Percentiles rank a stretch among this genome's conserved stretches.
Evolutionary conservation across 2,329 filamentous ascomycete genomes (phyloP).

Genomic region (Arthrobotrys sphaeroides): DNA sequence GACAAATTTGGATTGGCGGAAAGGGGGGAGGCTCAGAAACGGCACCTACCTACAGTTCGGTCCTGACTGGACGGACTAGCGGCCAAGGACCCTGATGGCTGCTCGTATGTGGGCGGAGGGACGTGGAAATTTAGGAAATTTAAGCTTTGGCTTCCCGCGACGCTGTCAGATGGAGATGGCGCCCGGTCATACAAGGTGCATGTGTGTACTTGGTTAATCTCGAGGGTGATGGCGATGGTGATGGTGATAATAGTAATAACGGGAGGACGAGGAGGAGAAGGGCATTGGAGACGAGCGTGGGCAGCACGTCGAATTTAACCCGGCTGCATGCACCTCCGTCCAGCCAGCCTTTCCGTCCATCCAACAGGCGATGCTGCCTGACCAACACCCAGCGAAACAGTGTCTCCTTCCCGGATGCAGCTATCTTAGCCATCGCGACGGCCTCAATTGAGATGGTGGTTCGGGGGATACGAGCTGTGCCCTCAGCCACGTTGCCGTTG

Average conservation of each 20-base stretch:
- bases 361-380: neutral
- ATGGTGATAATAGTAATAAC: neutral
- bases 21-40: neutral
- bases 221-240: neutral
- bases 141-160: neutral
- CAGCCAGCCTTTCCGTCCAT: no score
- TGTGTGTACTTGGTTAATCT: neutral
- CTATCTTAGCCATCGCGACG: neutral
- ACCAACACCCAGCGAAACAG: neutral
- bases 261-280: neutral
- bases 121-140: no score
- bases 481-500: neutral
- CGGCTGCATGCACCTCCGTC: neutral
- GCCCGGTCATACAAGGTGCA: no score
- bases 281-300: neutral
- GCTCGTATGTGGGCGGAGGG: no score
- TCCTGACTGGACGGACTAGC: no score
- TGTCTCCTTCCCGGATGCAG: slow-evolving; percentile 3
- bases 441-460: neutral
- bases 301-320: neutral
- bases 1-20: slow-evolving; percentile 28
- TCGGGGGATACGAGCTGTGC: slow-evolving; percentile 4
- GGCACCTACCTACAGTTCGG: neutral
- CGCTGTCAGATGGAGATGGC: neutral
- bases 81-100: neutral